Conservation (phyloP, 2,329 filamentous ascomycete genomes). For the Aspergillus uvarum region DNA sequence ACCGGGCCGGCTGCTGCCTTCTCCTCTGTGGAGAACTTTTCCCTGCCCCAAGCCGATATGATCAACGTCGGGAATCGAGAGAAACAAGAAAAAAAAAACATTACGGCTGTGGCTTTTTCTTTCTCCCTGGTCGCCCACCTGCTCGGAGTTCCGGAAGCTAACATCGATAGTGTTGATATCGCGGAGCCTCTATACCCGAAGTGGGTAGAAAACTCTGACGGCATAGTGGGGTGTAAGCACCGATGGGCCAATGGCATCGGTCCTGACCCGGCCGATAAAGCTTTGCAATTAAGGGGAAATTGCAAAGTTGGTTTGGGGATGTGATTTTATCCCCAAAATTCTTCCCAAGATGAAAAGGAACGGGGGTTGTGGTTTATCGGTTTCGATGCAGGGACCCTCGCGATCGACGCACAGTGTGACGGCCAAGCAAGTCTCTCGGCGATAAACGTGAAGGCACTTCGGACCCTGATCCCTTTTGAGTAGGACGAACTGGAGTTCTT, state of each 20-base stretch:
- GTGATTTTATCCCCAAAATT: too few relatives aligned
- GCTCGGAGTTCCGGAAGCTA: background rate
- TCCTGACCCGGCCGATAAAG: background rate
- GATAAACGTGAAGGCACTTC: background rate
- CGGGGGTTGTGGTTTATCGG: background rate
- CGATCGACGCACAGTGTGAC: background rate
- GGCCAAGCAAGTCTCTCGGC: background rate
- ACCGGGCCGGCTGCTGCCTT: background rate
- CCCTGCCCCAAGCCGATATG: background rate
- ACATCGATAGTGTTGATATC: background rate
- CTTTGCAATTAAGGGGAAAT: background rate
- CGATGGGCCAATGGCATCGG: background rate
- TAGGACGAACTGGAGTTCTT: background rate
- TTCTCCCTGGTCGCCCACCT: background rate
- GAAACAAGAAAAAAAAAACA: background rate
- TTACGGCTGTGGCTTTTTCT: background rate
- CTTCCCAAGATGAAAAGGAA: background rate
- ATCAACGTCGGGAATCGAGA: background rate
- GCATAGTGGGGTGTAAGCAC: background rate
- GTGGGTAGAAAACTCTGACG: background rate
- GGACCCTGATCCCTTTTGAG: background rate
- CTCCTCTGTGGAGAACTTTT: background rate
- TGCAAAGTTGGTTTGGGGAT: background rate
- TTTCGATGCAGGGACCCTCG: background rate
- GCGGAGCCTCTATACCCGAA: background rate